Evolutionary conservation across 2,329 filamentous ascomycete genomes (phyloP).

Genomic region (Fusarium dlaminii): DNA sequence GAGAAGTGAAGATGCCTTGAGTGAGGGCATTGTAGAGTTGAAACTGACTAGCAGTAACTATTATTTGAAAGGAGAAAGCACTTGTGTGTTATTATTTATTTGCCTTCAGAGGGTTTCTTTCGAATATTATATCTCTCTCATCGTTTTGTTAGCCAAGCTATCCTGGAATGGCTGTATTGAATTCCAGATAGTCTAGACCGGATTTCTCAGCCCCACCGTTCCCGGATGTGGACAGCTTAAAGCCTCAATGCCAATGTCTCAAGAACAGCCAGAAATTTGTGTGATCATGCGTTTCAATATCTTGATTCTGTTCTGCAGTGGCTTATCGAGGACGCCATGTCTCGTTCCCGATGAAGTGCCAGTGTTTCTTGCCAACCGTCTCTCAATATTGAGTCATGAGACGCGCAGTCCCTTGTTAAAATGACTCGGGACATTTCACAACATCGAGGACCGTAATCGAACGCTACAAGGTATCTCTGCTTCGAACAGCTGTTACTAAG

Average conservation of each 20-base stretch:
- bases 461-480: too few species aligned
- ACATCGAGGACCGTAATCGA: fast-evolving
- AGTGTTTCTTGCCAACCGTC: too few species aligned
- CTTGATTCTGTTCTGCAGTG: not conserved
- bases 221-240: not conserved
- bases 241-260: slow-evolving; percentile 2
- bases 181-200: slow-evolving; percentile 14
- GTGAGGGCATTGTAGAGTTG: not conserved
- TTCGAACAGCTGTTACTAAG: not conserved
- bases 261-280: not conserved
- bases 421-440: not conserved
- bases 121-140: not conserved
- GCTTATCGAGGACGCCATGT: not conserved
- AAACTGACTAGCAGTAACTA: not conserved
- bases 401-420: not conserved
- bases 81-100: too few species aligned
- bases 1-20: not conserved
- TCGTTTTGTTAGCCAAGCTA: not conserved
- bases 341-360: not conserved
- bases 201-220: not conserved
- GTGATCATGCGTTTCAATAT: not conserved
- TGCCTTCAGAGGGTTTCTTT: too few species aligned
- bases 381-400: not conserved
- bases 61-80: too few species aligned
- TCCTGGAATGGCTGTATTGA: slow-evolving; percentile 5